Conservation (phyloP, 495 filamentous ascomycete genomes). For the Parathielavia appendiculata region DNA sequence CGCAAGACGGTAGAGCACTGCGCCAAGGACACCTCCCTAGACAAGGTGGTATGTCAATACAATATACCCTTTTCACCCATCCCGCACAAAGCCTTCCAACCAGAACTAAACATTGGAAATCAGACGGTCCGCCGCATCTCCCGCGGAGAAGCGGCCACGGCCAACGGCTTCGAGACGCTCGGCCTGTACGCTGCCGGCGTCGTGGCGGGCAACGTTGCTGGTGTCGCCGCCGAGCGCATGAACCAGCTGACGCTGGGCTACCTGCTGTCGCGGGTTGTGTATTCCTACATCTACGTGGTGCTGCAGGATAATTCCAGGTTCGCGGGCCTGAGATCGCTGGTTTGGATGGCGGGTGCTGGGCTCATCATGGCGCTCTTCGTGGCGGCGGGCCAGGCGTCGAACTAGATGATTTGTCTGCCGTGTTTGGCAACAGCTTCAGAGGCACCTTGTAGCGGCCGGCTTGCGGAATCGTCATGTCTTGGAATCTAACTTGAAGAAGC, state of each 20-base stretch:
- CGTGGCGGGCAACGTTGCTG: constrained; percentile 45
- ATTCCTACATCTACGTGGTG: constrained; percentile 44
- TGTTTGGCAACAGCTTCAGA: neutral
- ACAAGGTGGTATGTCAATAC: constrained; percentile 36
- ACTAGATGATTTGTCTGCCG: too few species aligned
- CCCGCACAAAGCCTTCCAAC: constrained; percentile 10
- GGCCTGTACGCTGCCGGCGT: constrained; percentile 47
- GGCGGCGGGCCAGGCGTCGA: constrained; percentile 34
- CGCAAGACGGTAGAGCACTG: constrained; percentile 26
- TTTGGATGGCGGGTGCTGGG: constrained; percentile 36
- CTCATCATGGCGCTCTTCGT: constrained; percentile 38
- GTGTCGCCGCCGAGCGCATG: constrained; percentile 29
- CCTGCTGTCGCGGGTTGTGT: constrained; percentile 38
- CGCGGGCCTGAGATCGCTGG: constrained; percentile 33
- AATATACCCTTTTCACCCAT: neutral
- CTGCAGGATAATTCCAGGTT: constrained; percentile 35
- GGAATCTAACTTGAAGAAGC: too few species aligned
- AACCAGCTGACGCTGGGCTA: constrained; percentile 43
- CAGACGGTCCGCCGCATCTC: constrained; percentile 36
- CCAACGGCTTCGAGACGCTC: constrained; percentile 49
- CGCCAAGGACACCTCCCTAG: constrained; percentile 38
- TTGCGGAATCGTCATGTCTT: neutral
- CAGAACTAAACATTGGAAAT: neutral
- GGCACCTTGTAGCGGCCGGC: neutral
- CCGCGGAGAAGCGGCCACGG: constrained; percentile 43